Conservation (phyloP, 495 filamentous ascomycete genomes). For the Talaromyces wortmannii region DNA sequence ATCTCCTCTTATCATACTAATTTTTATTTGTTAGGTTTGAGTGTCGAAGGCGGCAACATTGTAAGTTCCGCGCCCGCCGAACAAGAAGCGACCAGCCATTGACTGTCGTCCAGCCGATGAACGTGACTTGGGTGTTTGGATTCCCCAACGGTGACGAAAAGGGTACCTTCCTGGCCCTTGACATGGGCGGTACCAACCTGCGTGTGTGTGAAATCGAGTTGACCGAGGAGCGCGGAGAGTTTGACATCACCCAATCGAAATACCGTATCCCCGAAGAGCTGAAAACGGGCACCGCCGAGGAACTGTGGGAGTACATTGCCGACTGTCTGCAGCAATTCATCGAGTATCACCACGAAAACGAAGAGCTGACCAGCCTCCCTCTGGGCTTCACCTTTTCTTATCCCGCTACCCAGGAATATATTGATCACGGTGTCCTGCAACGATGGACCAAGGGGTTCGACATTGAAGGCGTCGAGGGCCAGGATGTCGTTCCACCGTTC, state of each 20-base stretch:
- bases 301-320: slow-evolving; percentile 97
- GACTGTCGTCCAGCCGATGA: slow-evolving; percentile 70
- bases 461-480: slow-evolving; percentile 89
- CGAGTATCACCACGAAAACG: slow-evolving; percentile 76
- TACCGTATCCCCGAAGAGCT: slow-evolving; percentile 96
- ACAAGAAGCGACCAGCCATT: neutral
- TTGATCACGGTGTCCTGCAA: slow-evolving; percentile 92
- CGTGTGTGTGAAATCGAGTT: slow-evolving; percentile 95
- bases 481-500: slow-evolving; percentile 91
- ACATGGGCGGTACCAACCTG: slow-evolving; percentile 98
- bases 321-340: slow-evolving; percentile 97
- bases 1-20: neutral
- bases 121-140: slow-evolving; percentile 95
- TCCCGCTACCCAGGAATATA: slow-evolving; percentile 91
- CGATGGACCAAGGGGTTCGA: slow-evolving; percentile 99
- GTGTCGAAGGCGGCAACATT: slow-evolving; percentile 84
- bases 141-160: slow-evolving; percentile 86
- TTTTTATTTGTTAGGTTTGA: slow-evolving; percentile 51
- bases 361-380: slow-evolving; percentile 54
- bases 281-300: slow-evolving; percentile 81
- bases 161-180: slow-evolving; percentile 86
- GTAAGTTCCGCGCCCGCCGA: slow-evolving; percentile 44
- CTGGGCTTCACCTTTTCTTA: slow-evolving; percentile 99
- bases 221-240: slow-evolving; percentile 85
- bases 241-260: slow-evolving; percentile 98